Percentiles rank a stretch among this genome's conserved stretches.
These are phyloP conservation scores for Cyclotella choctawhatcheeana DNA, from an alignment of 108 stramenopile genomes.

Conservation along the genomic window DNA sequence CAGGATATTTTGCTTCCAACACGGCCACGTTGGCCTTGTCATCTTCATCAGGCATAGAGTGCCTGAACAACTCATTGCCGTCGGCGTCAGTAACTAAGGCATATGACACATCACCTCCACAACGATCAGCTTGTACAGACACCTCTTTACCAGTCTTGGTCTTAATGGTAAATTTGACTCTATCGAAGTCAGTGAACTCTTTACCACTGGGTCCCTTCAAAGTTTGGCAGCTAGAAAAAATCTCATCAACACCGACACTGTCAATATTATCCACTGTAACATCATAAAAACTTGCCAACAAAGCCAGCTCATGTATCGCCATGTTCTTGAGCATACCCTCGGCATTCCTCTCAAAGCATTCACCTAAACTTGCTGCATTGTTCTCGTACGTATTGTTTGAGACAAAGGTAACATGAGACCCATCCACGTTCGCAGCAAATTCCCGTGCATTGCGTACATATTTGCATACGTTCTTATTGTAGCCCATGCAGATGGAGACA, in stretches of 20 bases:
- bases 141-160: slow-evolving; percentile 91
- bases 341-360: slow-evolving; percentile 93
- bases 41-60: slow-evolving; percentile 93
- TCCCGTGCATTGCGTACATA: slow-evolving; percentile 85
- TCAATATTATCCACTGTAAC: slow-evolving; percentile 88
- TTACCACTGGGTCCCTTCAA: slow-evolving; percentile 82
- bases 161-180: slow-evolving; percentile 94
- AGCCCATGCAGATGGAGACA: slow-evolving; percentile 92
- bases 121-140: slow-evolving; percentile 89
- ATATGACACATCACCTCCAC: slow-evolving; percentile 86
- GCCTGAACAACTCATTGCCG: slow-evolving; percentile 85
- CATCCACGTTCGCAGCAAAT: slow-evolving; percentile 57
- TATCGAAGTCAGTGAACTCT: slow-evolving; percentile 91
- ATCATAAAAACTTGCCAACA: slow-evolving; percentile 89
- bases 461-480: slow-evolving; percentile 96
- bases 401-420: slow-evolving; percentile 87
- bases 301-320: slow-evolving; percentile 93
- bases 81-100: slow-evolving; percentile 71
- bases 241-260: slow-evolving; percentile 83
- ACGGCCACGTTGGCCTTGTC: slow-evolving; percentile 81
- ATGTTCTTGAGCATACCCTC: slow-evolving; percentile 97
- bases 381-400: slow-evolving; percentile 93
- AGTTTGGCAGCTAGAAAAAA: slow-evolving; percentile 83
- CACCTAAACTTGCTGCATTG: slow-evolving; percentile 78
- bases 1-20: slow-evolving; percentile 85